These are phyloP conservation scores for Colletotrichum tamarilloi DNA, from an alignment of 2,329 filamentous ascomycete species.

Conservation along the genomic window DNA sequence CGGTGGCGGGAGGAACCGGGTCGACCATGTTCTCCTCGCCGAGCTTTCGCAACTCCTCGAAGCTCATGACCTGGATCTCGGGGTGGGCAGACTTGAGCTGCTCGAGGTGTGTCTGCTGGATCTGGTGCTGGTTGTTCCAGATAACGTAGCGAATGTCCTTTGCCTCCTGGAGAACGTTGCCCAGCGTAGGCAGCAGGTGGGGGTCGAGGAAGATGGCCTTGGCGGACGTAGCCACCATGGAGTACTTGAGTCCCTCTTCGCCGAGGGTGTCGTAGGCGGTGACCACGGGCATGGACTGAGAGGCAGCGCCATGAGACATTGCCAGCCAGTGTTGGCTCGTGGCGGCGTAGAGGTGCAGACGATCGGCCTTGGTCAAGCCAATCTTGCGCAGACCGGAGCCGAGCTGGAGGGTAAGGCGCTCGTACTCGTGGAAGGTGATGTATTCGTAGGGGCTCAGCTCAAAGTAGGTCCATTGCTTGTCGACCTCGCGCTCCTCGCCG, in stretches of 20 bases:
- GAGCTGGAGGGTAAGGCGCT: slow-evolving; percentile 73
- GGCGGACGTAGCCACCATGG: slow-evolving; percentile 77
- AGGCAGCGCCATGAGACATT: slow-evolving; percentile 65
- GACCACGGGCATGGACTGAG: slow-evolving; percentile 84
- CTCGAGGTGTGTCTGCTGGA: slow-evolving; percentile 62
- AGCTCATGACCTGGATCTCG: slow-evolving; percentile 59
- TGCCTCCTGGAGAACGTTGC: slow-evolving; percentile 64
- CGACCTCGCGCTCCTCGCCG: slow-evolving; percentile 80
- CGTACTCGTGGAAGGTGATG: slow-evolving; percentile 82
- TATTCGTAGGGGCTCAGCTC: slow-evolving; percentile 85
- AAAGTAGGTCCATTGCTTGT: slow-evolving; percentile 91
- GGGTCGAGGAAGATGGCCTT: slow-evolving; percentile 68
- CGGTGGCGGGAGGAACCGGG: slow-evolving; percentile 73
- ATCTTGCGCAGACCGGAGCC: slow-evolving; percentile 79
- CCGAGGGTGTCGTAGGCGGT: slow-evolving; percentile 87
- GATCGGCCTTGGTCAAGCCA: slow-evolving; percentile 74
- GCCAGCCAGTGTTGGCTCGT: slow-evolving; percentile 70
- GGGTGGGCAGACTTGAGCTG: slow-evolving; percentile 55
- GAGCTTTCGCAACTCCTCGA: slow-evolving; percentile 62
- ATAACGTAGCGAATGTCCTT: slow-evolving; percentile 61
- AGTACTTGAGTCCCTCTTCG: slow-evolving; percentile 80
- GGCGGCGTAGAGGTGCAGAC: slow-evolving; percentile 83
- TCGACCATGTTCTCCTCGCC: slow-evolving; percentile 74
- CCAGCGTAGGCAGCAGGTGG: slow-evolving; percentile 70
- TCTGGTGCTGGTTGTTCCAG: slow-evolving; percentile 65